Conservation (phyloP, 768 basidiomycete species). For the Gymnopilus junonius region DNA sequence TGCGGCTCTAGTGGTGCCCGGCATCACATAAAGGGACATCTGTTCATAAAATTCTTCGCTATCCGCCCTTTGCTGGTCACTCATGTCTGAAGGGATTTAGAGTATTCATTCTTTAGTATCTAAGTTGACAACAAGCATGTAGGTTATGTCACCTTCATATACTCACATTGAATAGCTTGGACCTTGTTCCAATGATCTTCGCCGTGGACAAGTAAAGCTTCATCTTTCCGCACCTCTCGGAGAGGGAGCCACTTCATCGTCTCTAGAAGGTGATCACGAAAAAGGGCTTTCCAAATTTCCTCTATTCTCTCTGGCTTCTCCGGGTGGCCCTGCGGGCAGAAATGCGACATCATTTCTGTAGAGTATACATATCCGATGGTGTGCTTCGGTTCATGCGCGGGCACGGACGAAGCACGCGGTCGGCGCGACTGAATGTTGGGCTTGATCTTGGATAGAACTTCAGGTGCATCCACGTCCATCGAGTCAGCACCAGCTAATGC, state of each 20-base stretch:
- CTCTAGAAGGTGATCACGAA: slow-evolving; percentile 57
- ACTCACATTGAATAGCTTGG: slow-evolving; percentile 79
- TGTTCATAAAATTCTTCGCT: slow-evolving; percentile 87
- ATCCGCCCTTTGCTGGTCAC: slow-evolving; percentile 72
- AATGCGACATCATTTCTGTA: slow-evolving; percentile 84
- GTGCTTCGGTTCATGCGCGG: slow-evolving; percentile 39
- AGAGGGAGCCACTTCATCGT: slow-evolving; percentile 83
- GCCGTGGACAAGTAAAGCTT: slow-evolving; percentile 89
- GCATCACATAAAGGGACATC: slow-evolving; percentile 90
- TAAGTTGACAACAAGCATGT: slow-evolving; percentile 1
- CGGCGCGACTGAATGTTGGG: slow-evolving; percentile 6
- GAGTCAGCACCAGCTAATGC: slow-evolving; percentile 1
- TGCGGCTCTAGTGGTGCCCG: slow-evolving; percentile 83
- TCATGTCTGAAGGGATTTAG: slow-evolving; percentile 58
- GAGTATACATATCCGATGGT: slow-evolving; percentile 89
- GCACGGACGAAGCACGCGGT: slow-evolving; percentile 50
- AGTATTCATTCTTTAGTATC: slow-evolving; percentile 17
- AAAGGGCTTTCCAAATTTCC: slow-evolving; percentile 70
- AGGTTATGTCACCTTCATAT: slow-evolving; percentile 14
- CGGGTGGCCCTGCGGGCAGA: slow-evolving; percentile 56
- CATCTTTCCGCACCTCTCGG: slow-evolving; percentile 72
- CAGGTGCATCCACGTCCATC: slow-evolving; percentile 25
- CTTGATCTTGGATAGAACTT: background rate
- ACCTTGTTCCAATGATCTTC: slow-evolving; percentile 94
- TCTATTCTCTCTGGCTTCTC: slow-evolving; percentile 88